A percentile compares a stretch with the other conserved stretches of the same genome.
Evolutionary conservation across 2,329 filamentous ascomycete genomes (phyloP).

Genomic region (Botrytis squamosa): DNA sequence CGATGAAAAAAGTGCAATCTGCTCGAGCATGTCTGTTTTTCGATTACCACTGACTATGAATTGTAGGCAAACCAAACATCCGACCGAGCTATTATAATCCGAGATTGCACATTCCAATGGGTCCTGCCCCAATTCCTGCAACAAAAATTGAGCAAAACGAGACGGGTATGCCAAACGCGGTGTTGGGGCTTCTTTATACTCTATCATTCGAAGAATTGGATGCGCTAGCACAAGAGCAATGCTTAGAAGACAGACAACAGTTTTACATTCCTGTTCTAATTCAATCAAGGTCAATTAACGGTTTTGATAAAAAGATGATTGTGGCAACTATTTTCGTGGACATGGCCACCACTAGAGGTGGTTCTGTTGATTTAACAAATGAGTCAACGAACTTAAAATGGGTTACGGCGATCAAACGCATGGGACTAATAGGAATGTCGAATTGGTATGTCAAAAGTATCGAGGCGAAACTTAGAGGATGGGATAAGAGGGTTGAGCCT

Average conservation of each 20-base stretch:
- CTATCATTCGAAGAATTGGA: not conserved
- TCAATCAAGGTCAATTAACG: not conserved
- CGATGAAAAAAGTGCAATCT: conserved; percentile 1
- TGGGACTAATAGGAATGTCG: not conserved
- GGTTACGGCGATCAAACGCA: conserved; percentile 4
- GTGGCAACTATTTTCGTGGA: not conserved
- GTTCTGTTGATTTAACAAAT: not conserved
- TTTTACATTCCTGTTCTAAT: not conserved
- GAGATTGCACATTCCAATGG: not conserved
- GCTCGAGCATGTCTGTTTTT: not conserved
- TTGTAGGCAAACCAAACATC: not conserved
- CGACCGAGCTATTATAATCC: not conserved
- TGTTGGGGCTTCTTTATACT: conserved; percentile 2
- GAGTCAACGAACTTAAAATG: not conserved
- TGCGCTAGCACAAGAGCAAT: not conserved
- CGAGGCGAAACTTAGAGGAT: not conserved
- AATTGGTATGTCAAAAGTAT: not conserved
- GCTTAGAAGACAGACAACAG: not conserved
- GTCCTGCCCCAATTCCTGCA: not conserved
- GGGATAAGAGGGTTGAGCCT: not conserved
- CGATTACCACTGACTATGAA: not conserved
- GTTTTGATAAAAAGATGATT: not conserved
- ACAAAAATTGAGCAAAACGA: not conserved
- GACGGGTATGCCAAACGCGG: no score
- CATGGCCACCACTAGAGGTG: not conserved